Conservation (phyloP, 2,329 filamentous ascomycete species). For the Fusarium drepaniforme region DNA sequence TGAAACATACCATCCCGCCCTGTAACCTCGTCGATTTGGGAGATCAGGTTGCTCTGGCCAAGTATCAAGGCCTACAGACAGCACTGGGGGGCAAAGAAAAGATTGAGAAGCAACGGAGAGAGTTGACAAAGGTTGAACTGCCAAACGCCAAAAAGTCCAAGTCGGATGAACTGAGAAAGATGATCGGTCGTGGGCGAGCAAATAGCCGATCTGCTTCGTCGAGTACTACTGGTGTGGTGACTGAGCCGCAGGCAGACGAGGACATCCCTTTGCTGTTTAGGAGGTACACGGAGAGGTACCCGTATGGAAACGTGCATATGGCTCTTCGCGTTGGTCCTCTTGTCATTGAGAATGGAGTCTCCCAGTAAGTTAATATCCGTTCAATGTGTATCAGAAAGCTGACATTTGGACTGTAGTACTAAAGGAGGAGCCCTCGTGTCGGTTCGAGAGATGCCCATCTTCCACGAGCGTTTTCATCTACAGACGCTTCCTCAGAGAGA, state of each 20-base stretch:
- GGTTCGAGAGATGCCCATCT: slow-evolving; percentile 35
- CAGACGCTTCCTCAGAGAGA: slow-evolving; percentile 33
- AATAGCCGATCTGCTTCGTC: slow-evolving; percentile 21
- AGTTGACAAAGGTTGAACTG: not conserved
- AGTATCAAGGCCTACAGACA: slow-evolving; percentile 31
- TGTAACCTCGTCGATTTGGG: slow-evolving; percentile 31
- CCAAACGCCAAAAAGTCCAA: slow-evolving; percentile 4
- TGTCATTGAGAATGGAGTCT: slow-evolving; percentile 54
- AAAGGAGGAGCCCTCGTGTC: slow-evolving; percentile 45
- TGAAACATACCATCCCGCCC: not conserved
- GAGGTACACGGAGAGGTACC: slow-evolving; percentile 47
- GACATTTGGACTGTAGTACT: slow-evolving; percentile 25
- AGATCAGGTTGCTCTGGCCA: slow-evolving; percentile 25
- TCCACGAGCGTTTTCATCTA: slow-evolving; percentile 37
- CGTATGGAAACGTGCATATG: slow-evolving; percentile 56
- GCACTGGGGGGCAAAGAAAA: slow-evolving; percentile 24
- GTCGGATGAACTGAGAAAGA: slow-evolving; percentile 8
- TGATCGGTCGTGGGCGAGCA: not conserved
- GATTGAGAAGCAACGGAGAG: not conserved
- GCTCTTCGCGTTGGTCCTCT: slow-evolving; percentile 54
- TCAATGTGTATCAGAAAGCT: not conserved
- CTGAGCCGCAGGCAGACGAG: slow-evolving; percentile 31
- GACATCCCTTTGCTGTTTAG: slow-evolving; percentile 49
- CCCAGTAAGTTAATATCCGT: slow-evolving; percentile 45
- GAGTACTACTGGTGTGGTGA: slow-evolving; percentile 22